Evolutionary conservation across 129 eudicot genomes (phyloP).

Genomic region (Tagetes erecta): DNA sequence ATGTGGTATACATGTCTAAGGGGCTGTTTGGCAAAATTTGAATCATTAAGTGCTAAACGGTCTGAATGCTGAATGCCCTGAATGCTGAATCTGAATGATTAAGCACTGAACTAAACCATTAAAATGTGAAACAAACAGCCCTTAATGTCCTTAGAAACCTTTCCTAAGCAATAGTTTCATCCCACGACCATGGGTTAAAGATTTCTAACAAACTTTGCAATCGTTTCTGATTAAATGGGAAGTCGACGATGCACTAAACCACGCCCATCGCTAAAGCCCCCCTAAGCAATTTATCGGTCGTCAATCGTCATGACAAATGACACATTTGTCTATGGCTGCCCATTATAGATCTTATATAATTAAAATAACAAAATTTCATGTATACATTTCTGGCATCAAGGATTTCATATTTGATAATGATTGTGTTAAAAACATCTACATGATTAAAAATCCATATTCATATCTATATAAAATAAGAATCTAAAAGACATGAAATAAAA

Average conservation of each 20-base stretch:
- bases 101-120: too few species aligned
- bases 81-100: too few species aligned
- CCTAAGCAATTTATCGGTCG: neutral
- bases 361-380: neutral
- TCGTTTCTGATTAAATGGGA: too few species aligned
- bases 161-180: too few species aligned
- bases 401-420: neutral
- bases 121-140: neutral
- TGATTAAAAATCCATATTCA: neutral
- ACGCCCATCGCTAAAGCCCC: neutral
- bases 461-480: neutral
- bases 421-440: neutral
- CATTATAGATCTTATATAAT: neutral
- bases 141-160: too few species aligned
- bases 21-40: too few species aligned
- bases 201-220: too few species aligned
- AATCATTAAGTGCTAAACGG: too few species aligned
- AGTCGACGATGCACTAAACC: neutral
- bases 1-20: neutral
- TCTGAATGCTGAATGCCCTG: too few species aligned
- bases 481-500: neutral
- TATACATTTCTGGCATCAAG: neutral
- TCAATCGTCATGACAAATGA: neutral
- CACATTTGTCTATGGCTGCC: neutral
- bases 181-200: too few species aligned